Evolutionary conservation across 1,284 basidiomycete genomes (phyloP), one percentile per base, ranked within the genome.

Genomic region (Phylloboletellus chloephorus): DNA sequence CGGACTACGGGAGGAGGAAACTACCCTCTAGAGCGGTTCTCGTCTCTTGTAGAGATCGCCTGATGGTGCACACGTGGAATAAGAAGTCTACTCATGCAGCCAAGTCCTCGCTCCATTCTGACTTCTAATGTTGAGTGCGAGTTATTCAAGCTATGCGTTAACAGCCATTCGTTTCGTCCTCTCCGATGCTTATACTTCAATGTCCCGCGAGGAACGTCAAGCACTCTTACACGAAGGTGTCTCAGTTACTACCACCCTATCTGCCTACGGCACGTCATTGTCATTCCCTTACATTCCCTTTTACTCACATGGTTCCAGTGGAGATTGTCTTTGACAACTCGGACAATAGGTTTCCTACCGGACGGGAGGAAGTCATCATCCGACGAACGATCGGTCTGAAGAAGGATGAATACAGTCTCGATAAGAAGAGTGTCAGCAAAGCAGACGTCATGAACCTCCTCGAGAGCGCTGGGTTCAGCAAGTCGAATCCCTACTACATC

Each of bases 401-500:
- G 73, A 98, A 98, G 70, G 96, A 98, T 60, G 96, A 98, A 67
- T 99, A 98, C 68, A 90, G 88, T 51, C 73, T 98, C 32, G 96
- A 99, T 67, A 85, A 88, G 68, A 98, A 97, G 69, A 90, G 84
- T 49, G 88, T 89, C 0, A 90, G 82, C 64, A 98, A 97, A 65
- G 93, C 92, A 5, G 96, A 99, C 55, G 91, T 99, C 17, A 94
- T 95, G 89, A 94, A 89, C 57, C 70, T 97, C 13, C 76, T 97
- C 20, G 93, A 97, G 64, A 88, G 83, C 54, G 96, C 96, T 0
- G 95, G 96, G 2, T 99, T 99, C 69, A 93, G 88, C 63, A 87
- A 91, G 60, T 88, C 88, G 25, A 98, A 98, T 57, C 96, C 96
- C 0, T 99, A 98, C 67, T 99, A 98, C 60, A 99, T 99, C 50